phyloP scores from a whole-genome alignment of 805 yeast species.

The Pichia rugopelliculosa region DNA sequence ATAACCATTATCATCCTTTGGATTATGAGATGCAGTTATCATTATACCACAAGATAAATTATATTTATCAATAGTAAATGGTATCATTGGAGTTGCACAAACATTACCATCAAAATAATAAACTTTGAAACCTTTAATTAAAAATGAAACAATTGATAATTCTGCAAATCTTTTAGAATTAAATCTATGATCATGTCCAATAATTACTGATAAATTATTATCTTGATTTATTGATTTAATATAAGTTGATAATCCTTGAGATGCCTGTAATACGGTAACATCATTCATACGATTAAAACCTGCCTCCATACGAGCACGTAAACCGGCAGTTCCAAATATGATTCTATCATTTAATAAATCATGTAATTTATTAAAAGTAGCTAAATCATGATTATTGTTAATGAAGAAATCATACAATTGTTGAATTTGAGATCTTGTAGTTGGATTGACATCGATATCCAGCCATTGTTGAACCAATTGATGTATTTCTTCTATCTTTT shows the following conservation, averaged over 20 bases:
- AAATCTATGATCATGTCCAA: slow-evolving; percentile 90
- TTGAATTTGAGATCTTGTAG: slow-evolving; percentile 49
- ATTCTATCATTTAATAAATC: slow-evolving; percentile 52
- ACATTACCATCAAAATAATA: slow-evolving; percentile 42
- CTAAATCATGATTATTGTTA: slow-evolving; percentile 22
- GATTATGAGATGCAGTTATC: slow-evolving; percentile 89
- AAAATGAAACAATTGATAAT: slow-evolving; percentile 68
- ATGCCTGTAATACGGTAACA: slow-evolving; percentile 81
- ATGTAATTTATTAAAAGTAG: slow-evolving; percentile 34
- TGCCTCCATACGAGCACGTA: slow-evolving; percentile 81
- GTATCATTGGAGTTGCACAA: slow-evolving; percentile 84
- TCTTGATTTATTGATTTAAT: slow-evolving; percentile 23
- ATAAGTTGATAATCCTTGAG: slow-evolving; percentile 70
- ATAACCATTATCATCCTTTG: slow-evolving; percentile 84
- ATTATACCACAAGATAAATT: slow-evolving; percentile 76
- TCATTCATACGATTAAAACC: slow-evolving; percentile 88
- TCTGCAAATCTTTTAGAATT: slow-evolving; percentile 75
- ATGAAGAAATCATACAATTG: slow-evolving; percentile 29
- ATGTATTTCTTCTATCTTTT: background rate
- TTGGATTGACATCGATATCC: slow-evolving; percentile 28
- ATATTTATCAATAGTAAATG: slow-evolving; percentile 65
- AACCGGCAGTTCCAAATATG: slow-evolving; percentile 89
- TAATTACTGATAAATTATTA: slow-evolving; percentile 43
- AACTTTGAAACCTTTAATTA: slow-evolving; percentile 61
- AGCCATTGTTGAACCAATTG: slow-evolving; percentile 33